Evolutionary conservation across 305 asterid species (phyloP).

Genomic region (Salvia sclarea): DNA sequence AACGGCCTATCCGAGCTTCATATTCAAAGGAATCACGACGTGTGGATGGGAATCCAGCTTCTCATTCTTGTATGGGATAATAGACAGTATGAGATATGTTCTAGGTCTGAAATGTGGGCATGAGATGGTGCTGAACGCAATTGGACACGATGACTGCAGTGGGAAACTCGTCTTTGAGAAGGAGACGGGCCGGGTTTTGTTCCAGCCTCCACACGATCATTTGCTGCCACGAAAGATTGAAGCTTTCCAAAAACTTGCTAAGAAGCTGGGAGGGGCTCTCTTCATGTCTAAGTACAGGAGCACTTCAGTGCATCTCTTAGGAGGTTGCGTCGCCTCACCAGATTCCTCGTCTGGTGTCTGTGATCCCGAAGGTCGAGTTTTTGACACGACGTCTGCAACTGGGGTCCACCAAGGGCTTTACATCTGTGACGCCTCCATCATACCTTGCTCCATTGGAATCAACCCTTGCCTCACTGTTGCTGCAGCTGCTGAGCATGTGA

Average conservation of each 20-base stretch:
- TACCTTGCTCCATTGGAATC: conserved; percentile 58
- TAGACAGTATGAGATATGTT: conserved; percentile 34
- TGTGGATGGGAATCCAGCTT: conserved; percentile 35
- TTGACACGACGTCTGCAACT: conserved; percentile 34
- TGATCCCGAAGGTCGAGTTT: conserved; percentile 48
- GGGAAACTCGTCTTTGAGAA: conserved; percentile 40
- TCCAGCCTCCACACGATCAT: conserved; percentile 49
- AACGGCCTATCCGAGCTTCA: conserved; percentile 40
- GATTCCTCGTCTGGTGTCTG: conserved; percentile 52
- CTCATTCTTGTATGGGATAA: conserved; percentile 29
- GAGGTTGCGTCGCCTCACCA: conserved; percentile 50
- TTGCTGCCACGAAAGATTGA: conserved; percentile 42
- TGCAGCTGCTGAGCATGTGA: conserved; percentile 56
- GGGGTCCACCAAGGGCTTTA: conserved; percentile 51
- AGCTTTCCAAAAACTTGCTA: conserved; percentile 46
- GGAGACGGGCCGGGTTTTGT: conserved; percentile 29
- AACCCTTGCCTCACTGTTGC: conserved; percentile 58
- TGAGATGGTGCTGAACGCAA: conserved; percentile 46
- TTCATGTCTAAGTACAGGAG: conserved; percentile 51
- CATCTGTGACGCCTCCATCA: conserved; percentile 53
- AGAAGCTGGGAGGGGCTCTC: conserved; percentile 52
- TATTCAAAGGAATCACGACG: conserved; percentile 46
- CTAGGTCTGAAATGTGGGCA: conserved; percentile 24
- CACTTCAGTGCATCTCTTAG: conserved; percentile 55
- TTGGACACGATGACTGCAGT: conserved; percentile 48